Evolutionary conservation across 169 alveolate species (phyloP).

Genomic region (Plasmodium malariae): DNA sequence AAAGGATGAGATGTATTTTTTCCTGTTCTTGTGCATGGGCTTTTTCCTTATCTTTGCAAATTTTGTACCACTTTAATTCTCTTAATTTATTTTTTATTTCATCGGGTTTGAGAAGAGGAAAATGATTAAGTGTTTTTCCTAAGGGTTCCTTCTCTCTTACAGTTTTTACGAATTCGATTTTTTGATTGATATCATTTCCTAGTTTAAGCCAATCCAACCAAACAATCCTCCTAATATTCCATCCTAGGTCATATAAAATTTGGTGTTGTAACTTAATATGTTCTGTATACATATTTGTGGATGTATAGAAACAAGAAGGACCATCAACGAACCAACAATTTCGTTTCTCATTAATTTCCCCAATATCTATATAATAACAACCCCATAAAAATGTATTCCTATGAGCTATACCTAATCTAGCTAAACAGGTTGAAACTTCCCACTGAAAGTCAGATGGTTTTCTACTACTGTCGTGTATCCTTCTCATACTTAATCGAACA

Average conservation of each 20-base stretch:
- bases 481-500: slow-evolving; percentile 87
- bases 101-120: slow-evolving; percentile 37
- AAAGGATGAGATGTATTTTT: no score
- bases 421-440: slow-evolving; percentile 88
- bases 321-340: slow-evolving; percentile 91
- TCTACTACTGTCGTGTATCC: slow-evolving; percentile 82
- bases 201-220: slow-evolving; percentile 87
- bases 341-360: slow-evolving; percentile 85
- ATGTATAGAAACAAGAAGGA: slow-evolving; percentile 87
- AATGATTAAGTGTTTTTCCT: slow-evolving; percentile 69
- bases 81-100: slow-evolving; percentile 70
- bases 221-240: slow-evolving; percentile 88
- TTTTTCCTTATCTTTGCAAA: slow-evolving; percentile 18
- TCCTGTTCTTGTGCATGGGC: no score
- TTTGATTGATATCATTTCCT: slow-evolving; percentile 65
- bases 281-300: slow-evolving; percentile 84
- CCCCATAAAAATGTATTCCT: slow-evolving; percentile 90
- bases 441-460: slow-evolving; percentile 88
- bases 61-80: slow-evolving; percentile 73
- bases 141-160: slow-evolving; percentile 73
- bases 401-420: slow-evolving; percentile 84
- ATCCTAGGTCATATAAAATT: slow-evolving; percentile 86
- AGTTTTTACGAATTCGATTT: slow-evolving; percentile 77
- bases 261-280: slow-evolving; percentile 87
- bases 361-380: slow-evolving; percentile 89